A percentile compares a stretch with the other conserved stretches of the same genome.
Conservation (phyloP, 306 rosid genomes). For the Oxytropis ochrocephala region DNA sequence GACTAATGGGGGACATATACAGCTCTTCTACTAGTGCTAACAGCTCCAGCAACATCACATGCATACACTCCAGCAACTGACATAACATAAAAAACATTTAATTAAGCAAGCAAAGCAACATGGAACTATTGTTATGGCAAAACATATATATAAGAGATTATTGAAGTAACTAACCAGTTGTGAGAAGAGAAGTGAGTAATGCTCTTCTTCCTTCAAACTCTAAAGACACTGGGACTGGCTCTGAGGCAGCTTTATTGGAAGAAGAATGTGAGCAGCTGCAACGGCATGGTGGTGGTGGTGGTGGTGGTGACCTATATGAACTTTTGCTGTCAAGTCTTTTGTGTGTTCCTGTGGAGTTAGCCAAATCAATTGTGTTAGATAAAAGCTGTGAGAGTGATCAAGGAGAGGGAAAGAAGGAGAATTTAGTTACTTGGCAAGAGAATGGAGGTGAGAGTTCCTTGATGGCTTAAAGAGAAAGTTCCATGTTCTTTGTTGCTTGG, state of each 20-base stretch:
- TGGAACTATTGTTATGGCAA: no score
- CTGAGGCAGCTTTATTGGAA: constrained; percentile 16
- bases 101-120: not conserved
- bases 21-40: constrained; percentile 53
- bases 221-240: constrained; percentile 29
- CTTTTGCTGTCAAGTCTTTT: constrained; percentile 30
- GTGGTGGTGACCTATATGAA: constrained; percentile 24
- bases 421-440: constrained; percentile 52
- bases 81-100: not conserved
- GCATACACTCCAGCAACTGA: constrained; percentile 38
- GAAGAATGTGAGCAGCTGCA: constrained; percentile 51
- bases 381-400: not conserved
- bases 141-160: no score
- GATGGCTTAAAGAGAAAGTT: constrained; percentile 51
- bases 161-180: constrained; percentile 47
- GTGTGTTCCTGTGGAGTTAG: constrained; percentile 52
- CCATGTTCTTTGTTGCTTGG: constrained; percentile 33
- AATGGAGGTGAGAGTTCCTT: constrained; percentile 35
- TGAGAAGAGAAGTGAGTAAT: constrained; percentile 52
- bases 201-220: constrained; percentile 68
- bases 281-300: constrained; percentile 19
- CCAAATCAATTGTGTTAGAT: constrained; percentile 17
- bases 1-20: no score
- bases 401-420: constrained; percentile 26
- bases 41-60: constrained; percentile 45